Percentiles rank a stretch among this genome's conserved stretches.
Conservation (phyloP, 2,329 filamentous ascomycete genomes). For the Penicillium thymicola region DNA sequence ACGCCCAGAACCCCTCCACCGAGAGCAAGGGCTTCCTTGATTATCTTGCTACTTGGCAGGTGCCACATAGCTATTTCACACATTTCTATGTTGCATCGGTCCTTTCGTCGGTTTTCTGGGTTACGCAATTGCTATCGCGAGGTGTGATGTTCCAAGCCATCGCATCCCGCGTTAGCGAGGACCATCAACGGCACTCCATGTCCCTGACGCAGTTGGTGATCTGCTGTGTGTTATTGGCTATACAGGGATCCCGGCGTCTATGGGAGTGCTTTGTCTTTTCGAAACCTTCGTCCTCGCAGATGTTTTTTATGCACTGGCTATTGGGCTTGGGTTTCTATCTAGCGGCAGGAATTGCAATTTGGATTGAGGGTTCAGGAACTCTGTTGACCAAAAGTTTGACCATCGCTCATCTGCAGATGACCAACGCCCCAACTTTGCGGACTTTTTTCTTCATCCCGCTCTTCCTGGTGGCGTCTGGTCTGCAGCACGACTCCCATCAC, state of each 20-base stretch:
- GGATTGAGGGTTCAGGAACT: conserved; percentile 72
- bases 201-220: conserved; percentile 60
- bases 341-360: conserved; percentile 69
- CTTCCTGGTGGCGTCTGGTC: conserved; percentile 66
- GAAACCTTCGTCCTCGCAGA: conserved; percentile 67
- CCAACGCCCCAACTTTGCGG: conserved; percentile 47
- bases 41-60: conserved; percentile 53
- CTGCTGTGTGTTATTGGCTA: conserved; percentile 68
- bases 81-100: conserved; percentile 81
- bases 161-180: conserved; percentile 43
- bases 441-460: conserved; percentile 57
- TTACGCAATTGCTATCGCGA: conserved; percentile 55
- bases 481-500: conserved; percentile 72
- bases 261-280: conserved; percentile 68
- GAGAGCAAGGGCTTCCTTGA: conserved; percentile 43
- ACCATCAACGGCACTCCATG: conserved; percentile 48
- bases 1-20: conserved; percentile 1
- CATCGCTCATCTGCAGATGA: conserved; percentile 37
- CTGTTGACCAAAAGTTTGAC: conserved; percentile 34
- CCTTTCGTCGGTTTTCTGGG: conserved; percentile 70
- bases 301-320: conserved; percentile 83
- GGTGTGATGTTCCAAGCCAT: conserved; percentile 54
- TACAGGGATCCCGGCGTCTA: conserved; percentile 72
- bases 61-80: conserved; percentile 85
- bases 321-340: conserved; percentile 77